phyloP scores from a whole-genome alignment of 1,284 basidiomycete genomes.

The Sporisorium scitamineum region DNA sequence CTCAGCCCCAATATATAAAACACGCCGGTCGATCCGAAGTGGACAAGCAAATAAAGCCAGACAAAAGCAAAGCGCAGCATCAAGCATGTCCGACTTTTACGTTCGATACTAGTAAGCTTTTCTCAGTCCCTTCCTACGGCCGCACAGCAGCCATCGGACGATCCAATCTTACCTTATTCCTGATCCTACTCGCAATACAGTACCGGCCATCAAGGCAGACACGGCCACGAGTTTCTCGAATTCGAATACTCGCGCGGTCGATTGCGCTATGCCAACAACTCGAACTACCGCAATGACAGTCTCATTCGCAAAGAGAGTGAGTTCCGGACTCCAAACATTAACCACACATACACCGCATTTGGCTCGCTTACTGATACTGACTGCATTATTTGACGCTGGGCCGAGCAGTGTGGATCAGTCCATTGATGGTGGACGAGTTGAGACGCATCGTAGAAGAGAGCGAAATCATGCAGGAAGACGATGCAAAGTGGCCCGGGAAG shows the following conservation, averaged over 20 bases:
- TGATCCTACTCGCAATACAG: conserved; percentile 21
- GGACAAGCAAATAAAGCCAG: neutral
- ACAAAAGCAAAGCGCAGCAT: neutral
- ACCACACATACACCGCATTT: too few relatives aligned
- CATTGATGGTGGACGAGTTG: conserved; percentile 89
- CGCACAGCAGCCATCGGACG: neutral
- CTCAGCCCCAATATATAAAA: too few relatives aligned
- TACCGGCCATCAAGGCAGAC: conserved; percentile 65
- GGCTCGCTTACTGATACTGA: neutral
- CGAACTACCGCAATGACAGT: conserved; percentile 97
- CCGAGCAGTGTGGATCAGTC: conserved; percentile 89
- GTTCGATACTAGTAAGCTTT: conserved; percentile 69
- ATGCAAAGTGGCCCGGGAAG: conserved; percentile 97
- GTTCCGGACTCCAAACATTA: conserved; percentile 61
- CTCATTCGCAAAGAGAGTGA: conserved; percentile 97
- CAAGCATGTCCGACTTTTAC: conserved; percentile 65
- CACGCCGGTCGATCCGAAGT: neutral
- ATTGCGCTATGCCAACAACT: conserved; percentile 98
- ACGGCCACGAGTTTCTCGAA: conserved; percentile 80
- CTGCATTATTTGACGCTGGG: neutral
- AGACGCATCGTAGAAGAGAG: conserved; percentile 93
- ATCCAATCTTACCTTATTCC: too few relatives aligned
- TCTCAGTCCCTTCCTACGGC: too few relatives aligned
- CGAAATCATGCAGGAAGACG: conserved; percentile 98
- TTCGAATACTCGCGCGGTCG: conserved; percentile 98